Conservation (phyloP, 371 early-diverging fungal genomes). For the Blakeslea trispora region DNA sequence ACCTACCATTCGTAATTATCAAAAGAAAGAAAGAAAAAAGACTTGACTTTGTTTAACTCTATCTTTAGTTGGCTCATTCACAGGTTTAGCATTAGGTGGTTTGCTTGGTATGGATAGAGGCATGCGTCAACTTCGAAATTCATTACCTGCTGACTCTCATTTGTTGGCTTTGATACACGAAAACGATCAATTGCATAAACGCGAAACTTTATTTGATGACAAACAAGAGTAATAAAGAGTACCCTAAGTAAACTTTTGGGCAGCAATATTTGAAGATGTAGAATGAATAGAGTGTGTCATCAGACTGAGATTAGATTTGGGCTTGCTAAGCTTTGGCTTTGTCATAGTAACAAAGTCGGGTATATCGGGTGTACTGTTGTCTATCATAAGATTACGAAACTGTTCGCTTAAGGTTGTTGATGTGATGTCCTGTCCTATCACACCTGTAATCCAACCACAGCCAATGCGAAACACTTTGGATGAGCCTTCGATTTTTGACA, state of each 20-base stretch:
- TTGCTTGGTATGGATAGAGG: slow-evolving; percentile 43
- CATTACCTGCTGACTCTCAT: slow-evolving; percentile 36
- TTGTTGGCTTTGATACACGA: slow-evolving; percentile 35
- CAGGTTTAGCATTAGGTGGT: slow-evolving; percentile 38
- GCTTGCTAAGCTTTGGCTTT: slow-evolving; percentile 3
- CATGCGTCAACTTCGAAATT: slow-evolving; percentile 38
- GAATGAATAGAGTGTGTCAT: background rate
- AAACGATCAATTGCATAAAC: slow-evolving; percentile 29
- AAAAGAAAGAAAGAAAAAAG: background rate
- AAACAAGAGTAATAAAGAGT: background rate
- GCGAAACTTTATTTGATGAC: slow-evolving; percentile 13
- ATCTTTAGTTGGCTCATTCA: slow-evolving; percentile 36
- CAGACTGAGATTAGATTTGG: slow-evolving; percentile 1
- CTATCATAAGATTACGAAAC: slow-evolving; percentile 5
- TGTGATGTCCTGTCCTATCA: slow-evolving; percentile 27
- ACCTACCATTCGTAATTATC: slow-evolving; percentile 36
- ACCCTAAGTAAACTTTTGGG: background rate
- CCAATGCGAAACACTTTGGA: slow-evolving; percentile 51
- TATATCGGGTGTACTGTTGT: slow-evolving; percentile 15
- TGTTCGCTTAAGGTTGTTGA: slow-evolving; percentile 11
- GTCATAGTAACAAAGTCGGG: slow-evolving; percentile 3
- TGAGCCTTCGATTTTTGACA: slow-evolving; percentile 41
- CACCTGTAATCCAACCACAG: slow-evolving; percentile 48
- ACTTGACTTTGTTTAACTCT: background rate
- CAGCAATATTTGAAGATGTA: background rate